These are phyloP conservation scores for Zygoascus biomembranicola DNA, from an alignment of 805 yeast genomes.

Conservation along the genomic window DNA sequence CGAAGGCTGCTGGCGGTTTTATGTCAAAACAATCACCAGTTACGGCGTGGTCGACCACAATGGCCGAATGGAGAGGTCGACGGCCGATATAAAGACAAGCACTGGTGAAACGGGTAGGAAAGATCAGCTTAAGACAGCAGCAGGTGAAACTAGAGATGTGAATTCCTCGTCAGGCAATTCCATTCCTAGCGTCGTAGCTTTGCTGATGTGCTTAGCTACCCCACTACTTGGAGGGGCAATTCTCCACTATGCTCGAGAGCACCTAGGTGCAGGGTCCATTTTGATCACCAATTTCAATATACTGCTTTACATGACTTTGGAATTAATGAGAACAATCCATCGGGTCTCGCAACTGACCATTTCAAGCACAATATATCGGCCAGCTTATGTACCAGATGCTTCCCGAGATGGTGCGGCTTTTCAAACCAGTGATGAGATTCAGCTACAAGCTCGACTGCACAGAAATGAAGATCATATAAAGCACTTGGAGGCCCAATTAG, in stretches of 20 bases:
- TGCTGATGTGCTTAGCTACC: conserved; percentile 11
- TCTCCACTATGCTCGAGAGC: conserved; percentile 10
- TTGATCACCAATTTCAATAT: conserved; percentile 17
- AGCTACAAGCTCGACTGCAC: neutral
- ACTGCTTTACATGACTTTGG: conserved; percentile 15
- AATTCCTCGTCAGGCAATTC: neutral
- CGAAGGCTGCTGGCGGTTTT: conserved; percentile 19
- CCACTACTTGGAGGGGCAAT: conserved; percentile 18
- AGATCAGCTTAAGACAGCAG: neutral
- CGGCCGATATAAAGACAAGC: too few species aligned
- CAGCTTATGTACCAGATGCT: neutral
- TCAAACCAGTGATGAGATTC: neutral
- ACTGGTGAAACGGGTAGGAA: neutral
- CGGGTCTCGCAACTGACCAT: conserved; percentile 6
- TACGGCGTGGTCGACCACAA: neutral
- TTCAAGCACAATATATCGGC: neutral
- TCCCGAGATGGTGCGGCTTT: neutral
- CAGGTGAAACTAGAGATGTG: neutral
- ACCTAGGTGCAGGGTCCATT: conserved; percentile 15
- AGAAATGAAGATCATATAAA: neutral
- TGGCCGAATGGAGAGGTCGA: too few species aligned
- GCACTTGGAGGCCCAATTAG: neutral
- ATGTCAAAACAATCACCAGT: conserved; percentile 3
- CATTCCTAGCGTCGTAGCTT: neutral
- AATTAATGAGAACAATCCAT: conserved; percentile 13